Conservation (phyloP, 2,329 filamentous ascomycete genomes). For the Monosporascus cannonballus region DNA sequence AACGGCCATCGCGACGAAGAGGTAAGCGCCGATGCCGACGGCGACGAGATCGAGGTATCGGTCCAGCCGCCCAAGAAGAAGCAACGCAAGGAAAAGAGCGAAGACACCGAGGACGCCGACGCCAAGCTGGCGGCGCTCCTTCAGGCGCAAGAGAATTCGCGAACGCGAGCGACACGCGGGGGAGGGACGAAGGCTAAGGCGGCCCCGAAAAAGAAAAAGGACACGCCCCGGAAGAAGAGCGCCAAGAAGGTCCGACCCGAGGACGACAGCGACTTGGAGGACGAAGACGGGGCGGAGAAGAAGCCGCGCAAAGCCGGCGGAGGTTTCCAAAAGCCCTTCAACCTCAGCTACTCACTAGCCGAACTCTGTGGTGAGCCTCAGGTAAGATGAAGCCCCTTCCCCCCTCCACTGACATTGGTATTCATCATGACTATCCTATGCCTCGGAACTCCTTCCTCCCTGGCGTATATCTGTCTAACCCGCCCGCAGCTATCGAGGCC, state of each 20-base stretch:
- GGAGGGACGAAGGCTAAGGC: conserved; percentile 49
- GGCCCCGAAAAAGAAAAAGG: conserved; percentile 58
- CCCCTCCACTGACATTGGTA: background rate
- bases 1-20: conserved; percentile 26
- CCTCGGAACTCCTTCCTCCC: background rate
- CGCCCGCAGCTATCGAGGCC: conserved; percentile 73
- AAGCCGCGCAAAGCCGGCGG: conserved; percentile 79
- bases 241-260: conserved; percentile 67
- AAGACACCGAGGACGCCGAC: conserved; percentile 65
- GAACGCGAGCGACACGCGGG: conserved; percentile 70
- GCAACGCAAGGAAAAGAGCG: conserved; percentile 55
- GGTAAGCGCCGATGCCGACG: conserved; percentile 24
- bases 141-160: conserved; percentile 84
- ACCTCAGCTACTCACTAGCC: conserved; percentile 63
- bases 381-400: conserved; percentile 35
- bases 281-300: conserved; percentile 49
- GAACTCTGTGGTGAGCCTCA: conserved; percentile 64
- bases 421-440: background rate
- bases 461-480: background rate
- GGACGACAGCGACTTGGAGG: conserved; percentile 73
- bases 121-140: conserved; percentile 80
- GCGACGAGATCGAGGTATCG: conserved; percentile 42
- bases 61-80: conserved; percentile 54
- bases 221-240: conserved; percentile 63
- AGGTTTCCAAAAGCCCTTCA: conserved; percentile 86